phyloP scores from a whole-genome alignment of 129 eudicot genomes.

The Smallanthus sonchifolius region DNA sequence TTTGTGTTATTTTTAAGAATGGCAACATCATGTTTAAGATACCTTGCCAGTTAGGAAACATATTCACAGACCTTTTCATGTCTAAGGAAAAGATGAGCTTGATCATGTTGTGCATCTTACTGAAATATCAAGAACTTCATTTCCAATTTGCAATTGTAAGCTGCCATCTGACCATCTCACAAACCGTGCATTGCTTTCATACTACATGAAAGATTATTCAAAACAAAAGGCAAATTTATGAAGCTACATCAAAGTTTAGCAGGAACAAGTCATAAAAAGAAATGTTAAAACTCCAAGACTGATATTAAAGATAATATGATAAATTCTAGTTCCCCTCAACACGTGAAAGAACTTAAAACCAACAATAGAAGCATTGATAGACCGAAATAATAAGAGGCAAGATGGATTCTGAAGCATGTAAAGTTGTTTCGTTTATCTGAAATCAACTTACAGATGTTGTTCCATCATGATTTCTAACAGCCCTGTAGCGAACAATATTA shows the following conservation, averaged over 20 bases:
- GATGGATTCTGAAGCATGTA: constrained; percentile 1
- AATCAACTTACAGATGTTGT: constrained; percentile 56
- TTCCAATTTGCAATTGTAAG: constrained; percentile 80
- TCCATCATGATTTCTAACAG: constrained; percentile 73
- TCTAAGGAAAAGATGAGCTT: constrained; percentile 87
- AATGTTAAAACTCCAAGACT: background rate
- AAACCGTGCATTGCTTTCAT: constrained; percentile 95
- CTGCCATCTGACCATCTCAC: constrained; percentile 99
- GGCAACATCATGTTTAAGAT: background rate
- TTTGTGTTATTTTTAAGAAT: background rate
- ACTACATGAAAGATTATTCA: constrained; percentile 35
- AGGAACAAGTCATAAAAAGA: background rate
- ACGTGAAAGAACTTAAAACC: background rate
- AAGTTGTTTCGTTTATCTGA: constrained; percentile 8
- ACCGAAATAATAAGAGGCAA: constrained; percentile 1
- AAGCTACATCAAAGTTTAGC: background rate
- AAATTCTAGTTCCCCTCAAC: background rate
- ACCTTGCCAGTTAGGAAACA: background rate
- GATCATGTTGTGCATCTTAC: constrained; percentile 96
- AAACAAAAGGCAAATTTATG: background rate
- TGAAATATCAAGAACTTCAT: constrained; percentile 96
- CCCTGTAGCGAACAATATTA: constrained; percentile 91
- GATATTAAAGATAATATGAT: background rate
- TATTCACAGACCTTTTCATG: constrained; percentile 71
- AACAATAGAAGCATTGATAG: background rate